Evolutionary conservation across 495 filamentous ascomycete genomes (phyloP).

Genomic region (Penicillium nucicola): DNA sequence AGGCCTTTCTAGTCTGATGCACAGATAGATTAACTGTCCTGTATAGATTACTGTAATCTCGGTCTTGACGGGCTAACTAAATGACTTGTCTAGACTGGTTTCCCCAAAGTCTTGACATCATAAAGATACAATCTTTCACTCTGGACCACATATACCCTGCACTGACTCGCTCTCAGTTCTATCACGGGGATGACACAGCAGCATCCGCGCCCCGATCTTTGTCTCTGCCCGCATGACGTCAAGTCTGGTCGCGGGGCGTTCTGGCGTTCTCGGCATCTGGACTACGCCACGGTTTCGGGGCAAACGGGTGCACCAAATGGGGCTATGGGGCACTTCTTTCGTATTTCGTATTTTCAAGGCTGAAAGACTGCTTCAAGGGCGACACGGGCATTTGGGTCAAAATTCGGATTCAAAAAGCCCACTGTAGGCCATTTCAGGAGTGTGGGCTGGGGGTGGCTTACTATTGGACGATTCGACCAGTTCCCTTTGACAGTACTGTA

Average conservation of each 20-base stretch:
- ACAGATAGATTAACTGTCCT: not conserved
- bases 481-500: too few species aligned
- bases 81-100: not conserved
- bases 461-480: too few species aligned
- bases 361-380: too few species aligned
- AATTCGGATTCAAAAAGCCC: too few species aligned
- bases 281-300: not conserved
- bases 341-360: too few species aligned
- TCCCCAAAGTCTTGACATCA: not conserved
- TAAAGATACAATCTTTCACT: not conserved
- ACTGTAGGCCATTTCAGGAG: too few species aligned
- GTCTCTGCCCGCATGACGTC: constrained; percentile 1
- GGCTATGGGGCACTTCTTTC: too few species aligned
- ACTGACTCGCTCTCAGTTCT: too few species aligned
- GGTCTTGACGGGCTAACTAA: not conserved
- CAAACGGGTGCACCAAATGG: too few species aligned
- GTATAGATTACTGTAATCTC: not conserved
- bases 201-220: not conserved
- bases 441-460: too few species aligned
- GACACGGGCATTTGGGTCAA: too few species aligned
- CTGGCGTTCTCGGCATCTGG: not conserved
- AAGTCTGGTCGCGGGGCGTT: not conserved
- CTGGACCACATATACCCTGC: not conserved
- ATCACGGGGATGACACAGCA: not conserved
- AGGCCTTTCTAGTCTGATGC: not conserved